These are phyloP conservation scores for Albatrellus ellisii DNA, from an alignment of 768 basidiomycete species.

Conservation along the genomic window DNA sequence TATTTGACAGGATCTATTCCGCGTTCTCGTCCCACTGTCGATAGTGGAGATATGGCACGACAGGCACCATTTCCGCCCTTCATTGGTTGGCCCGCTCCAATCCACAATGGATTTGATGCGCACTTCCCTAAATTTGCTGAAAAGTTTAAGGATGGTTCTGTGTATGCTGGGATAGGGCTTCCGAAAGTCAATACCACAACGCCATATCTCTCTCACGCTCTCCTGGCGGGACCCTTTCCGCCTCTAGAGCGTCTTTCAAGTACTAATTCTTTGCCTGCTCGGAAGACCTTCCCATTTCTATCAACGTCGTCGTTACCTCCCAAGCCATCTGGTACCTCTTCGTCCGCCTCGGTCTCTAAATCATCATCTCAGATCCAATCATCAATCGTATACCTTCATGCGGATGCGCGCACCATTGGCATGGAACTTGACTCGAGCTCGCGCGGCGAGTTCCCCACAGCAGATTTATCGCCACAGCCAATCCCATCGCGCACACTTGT, in stretches of 20 bases:
- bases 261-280: neutral
- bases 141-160: no score
- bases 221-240: no score
- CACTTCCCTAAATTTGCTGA: no score
- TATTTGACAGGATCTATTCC: no score
- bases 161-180: no score
- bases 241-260: no score
- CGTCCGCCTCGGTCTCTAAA: neutral
- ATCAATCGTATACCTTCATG: neutral
- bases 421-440: slow-evolving; percentile 1
- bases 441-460: slow-evolving; percentile 8
- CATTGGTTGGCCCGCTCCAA: no score
- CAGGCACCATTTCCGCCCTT: no score
- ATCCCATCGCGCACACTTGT: slow-evolving; percentile 39
- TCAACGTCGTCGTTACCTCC: neutral
- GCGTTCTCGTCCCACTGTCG: no score
- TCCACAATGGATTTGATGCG: no score
- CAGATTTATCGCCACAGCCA: slow-evolving; percentile 17
- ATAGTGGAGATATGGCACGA: no score
- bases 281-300: neutral
- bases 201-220: neutral
- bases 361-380: neutral
- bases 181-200: no score
- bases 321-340: neutral
- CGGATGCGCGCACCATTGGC: slow-evolving; percentile 3